A percentile compares a stretch with the other conserved stretches of the same genome.
Conservation (phyloP, 2,329 filamentous ascomycete species). For the Rosellinia necatrix region DNA sequence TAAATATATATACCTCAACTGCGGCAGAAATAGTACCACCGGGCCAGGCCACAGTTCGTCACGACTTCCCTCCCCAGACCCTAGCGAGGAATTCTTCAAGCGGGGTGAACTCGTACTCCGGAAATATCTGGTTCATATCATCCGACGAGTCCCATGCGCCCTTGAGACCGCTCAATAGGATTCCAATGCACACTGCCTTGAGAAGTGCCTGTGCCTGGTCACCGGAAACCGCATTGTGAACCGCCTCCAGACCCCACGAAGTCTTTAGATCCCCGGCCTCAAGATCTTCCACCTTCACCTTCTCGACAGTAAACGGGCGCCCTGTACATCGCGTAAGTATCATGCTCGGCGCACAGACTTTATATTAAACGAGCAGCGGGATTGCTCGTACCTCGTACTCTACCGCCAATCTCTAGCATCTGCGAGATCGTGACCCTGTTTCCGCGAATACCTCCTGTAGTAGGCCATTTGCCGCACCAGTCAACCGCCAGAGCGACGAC, state of each 20-base stretch:
- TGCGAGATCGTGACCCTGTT: slow-evolving; percentile 43
- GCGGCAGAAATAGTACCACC: no score
- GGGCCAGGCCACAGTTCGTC: slow-evolving; percentile 7
- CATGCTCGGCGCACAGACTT: neutral
- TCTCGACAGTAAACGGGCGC: slow-evolving; percentile 47
- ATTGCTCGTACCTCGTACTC: slow-evolving; percentile 45
- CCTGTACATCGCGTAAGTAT: slow-evolving; percentile 31
- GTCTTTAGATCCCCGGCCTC: slow-evolving; percentile 47
- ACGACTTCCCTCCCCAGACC: slow-evolving; percentile 43
- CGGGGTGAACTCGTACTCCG: slow-evolving; percentile 18
- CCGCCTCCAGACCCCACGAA: slow-evolving; percentile 45
- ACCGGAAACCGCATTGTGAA: slow-evolving; percentile 40
- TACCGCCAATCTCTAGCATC: slow-evolving; percentile 47
- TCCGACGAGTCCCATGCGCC: slow-evolving; percentile 39
- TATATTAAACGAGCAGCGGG: neutral
- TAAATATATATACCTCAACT: neutral
- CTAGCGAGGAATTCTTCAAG: slow-evolving; percentile 20
- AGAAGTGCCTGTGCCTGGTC: slow-evolving; percentile 43
- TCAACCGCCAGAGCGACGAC: slow-evolving; percentile 48
- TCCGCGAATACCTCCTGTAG: slow-evolving; percentile 47
- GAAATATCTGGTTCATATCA: slow-evolving; percentile 25
- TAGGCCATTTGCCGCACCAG: slow-evolving; percentile 50
- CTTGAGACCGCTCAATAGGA: slow-evolving; percentile 46
- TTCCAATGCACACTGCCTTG: slow-evolving; percentile 46
- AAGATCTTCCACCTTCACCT: slow-evolving; percentile 53